Evolutionary conservation across 495 filamentous ascomycete genomes (phyloP), one percentile per base, ranked within the genome.

Genomic region (Aspergillus ostianus): DNA sequence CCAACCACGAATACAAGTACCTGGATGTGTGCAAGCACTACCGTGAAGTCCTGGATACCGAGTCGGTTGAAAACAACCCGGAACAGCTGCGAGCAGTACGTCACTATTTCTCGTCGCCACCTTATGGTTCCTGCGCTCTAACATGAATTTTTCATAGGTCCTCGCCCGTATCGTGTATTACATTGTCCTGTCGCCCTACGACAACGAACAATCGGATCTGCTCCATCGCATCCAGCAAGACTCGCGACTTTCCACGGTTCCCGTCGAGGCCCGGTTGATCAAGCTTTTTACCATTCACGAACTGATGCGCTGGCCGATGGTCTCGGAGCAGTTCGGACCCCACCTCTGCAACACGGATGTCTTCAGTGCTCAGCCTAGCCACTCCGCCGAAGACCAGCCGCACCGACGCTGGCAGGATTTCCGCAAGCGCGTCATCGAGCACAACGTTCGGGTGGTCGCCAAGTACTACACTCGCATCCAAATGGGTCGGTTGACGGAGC

Each of bases 381-480:
- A 87, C 65, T 82, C 84, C 10, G 70, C 70, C 17, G 91, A 96
- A 60, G 82, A 86, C 58, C 89, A 96, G 74, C 88, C 92, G 13
- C 75, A 89, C 74, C 82, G 83, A 65, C 82, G 94, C 70, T 98
- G 91, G 91, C 84, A 92, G 71, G 95, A 97, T 68, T 82, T 98
- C 60, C 91, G 94, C 59, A 96, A 96, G 80, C 91, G 94, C 32
- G 94, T 98, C 56, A 98, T 98, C 68, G 94, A 98, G 78, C 94
- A 98, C 77, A 98, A 98, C 67, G 94, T 98, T 47, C 89, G 94
- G 46, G 94, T 98, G 8, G 84, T 98, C 12, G 94, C 95, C 67
- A 96, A 96, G 71, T 98, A 98, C 83, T 98, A 98, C 80, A 98
- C 95, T 8, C 91, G 94, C 62, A 96, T 98, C 72, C 85, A 87